Evolutionary conservation across 805 yeast species (phyloP), one percentile per base, ranked within the genome.

Genomic region (Starmerella apis): DNA sequence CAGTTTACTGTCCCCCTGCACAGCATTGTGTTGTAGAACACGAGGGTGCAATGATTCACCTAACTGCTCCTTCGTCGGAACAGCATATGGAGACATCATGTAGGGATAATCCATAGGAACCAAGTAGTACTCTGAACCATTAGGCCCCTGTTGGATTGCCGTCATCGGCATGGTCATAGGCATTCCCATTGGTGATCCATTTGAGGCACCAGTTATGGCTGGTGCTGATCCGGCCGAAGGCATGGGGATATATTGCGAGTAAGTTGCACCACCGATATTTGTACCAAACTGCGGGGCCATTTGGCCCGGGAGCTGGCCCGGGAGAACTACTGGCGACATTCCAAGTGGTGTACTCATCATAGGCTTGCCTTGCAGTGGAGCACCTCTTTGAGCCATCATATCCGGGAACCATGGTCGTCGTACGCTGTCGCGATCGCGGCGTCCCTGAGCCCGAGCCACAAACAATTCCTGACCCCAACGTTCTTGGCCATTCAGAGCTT

Each of bases 1-100:
- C 61, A 92, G 83, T n/a, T 54, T 60, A 68, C 81, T 88, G 56
- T 83, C 79, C 61, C 82, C 87, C 59, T 78, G 77, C 57, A 87
- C 83, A 70, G 81, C 80, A 57, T 83, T 80, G 52, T 86, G 81
- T 61, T 83, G 77, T 56, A 80, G 78, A 59, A 87, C 86, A 74
- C 78, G 81, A 63, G 88, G 84, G 74, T 87, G 86, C 64, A 88
- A 75, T 67, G 84, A 92, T 74, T 88, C 95, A 72, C 96, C 96
- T 66, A 88, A 57, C 28, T 38, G 27, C 16, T 45, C 45, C 28
- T 43, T 43, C 7, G 46, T 20, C 2, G 44, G 44, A 5, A 27
- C n/a, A 6, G n/a, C 8, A 23, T 41, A 41, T 20, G 43, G 43
- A 20, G 44, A 16, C 11, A 41, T 16, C 33, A 41, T 41, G 39